Evolutionary conservation across 2,329 filamentous ascomycete genomes (phyloP), one percentile per base, ranked within the genome.

Genomic region (Apiospora aurea): DNA sequence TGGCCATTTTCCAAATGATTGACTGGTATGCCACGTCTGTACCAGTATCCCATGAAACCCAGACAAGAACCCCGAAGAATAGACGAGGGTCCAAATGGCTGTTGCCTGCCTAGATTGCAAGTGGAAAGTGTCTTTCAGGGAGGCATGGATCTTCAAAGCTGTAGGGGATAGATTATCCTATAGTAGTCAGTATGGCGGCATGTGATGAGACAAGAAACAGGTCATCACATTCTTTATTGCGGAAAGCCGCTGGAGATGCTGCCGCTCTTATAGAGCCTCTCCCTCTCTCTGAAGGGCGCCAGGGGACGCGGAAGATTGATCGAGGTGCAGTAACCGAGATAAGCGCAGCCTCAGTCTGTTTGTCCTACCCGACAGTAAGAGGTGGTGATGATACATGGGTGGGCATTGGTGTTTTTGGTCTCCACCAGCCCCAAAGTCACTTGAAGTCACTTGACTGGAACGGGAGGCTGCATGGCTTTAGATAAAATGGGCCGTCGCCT

Each of bases 401-500:
- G 21, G 21, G 21, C 51, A 57, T 57, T n/a, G 5, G 14, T 57
- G 53, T 38, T 29, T 61, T 61, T 61, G 53, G 53, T 61, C 6
- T 38, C 53, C 53, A 61, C 53, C 57, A 64, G 11, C 16, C 57
- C 34, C 57, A 64, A 61, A 29, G 51, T 57, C 51, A 57, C 51
- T 34, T 57, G 26, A 34, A 41, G 57, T 64, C 57, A 64, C 57
- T 64, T 64, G 57, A 64, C 57, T 64, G 57, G 29, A 13, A 64
- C 57, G 57, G 34, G 57, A 64, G 21, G 57, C 57, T 41, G 57
- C 34, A 41, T 64, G 18, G 3, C 18, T 41, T 34, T 61, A 61
- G 29, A 61, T 38, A 29, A 38, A 57, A 29, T 34, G 51, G 7
- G 34, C 51, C 5, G 26, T 57, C 16, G 51, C 6, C 26, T 18